These are phyloP conservation scores for Phialophora tarda DNA, from an alignment of 2,329 filamentous ascomycete genomes.

Conservation along the genomic window DNA sequence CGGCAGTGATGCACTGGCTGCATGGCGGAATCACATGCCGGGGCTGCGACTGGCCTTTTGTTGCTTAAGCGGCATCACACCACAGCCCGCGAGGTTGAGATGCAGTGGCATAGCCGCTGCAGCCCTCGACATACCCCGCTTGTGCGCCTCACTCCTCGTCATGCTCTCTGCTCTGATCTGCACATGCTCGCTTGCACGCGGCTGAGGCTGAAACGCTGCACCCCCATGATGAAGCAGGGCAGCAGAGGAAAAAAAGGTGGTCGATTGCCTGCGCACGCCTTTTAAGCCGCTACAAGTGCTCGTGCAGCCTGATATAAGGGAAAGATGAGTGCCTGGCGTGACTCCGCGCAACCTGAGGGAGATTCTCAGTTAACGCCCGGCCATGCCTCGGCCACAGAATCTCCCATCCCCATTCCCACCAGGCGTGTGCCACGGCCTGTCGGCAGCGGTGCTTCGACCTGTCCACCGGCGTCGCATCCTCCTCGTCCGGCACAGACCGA, in stretches of 20 bases:
- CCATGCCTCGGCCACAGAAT: neutral
- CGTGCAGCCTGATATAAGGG: neutral
- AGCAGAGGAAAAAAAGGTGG: neutral
- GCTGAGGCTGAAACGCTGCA: conserved; percentile 4
- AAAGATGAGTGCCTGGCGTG: conserved; percentile 9
- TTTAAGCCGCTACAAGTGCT: neutral
- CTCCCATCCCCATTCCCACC: neutral
- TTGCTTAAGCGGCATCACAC: conserved; percentile 1
- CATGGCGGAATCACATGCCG: neutral
- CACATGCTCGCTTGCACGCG: conserved; percentile 2
- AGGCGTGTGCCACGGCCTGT: neutral
- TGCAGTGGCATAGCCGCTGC: neutral
- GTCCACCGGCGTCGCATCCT: neutral
- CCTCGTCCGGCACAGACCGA: neutral
- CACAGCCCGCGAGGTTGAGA: neutral
- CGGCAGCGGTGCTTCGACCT: conserved; percentile 6
- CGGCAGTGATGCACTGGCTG: neutral
- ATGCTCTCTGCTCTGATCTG: neutral
- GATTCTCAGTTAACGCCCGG: neutral
- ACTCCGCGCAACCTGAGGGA: neutral
- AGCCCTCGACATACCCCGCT: neutral
- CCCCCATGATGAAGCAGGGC: neutral
- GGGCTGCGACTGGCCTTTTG: neutral
- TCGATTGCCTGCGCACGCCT: neutral
- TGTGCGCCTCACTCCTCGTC: too few species aligned